Evolutionary conservation across 805 yeast species (phyloP), one percentile per base, ranked within the genome.

Genomic region (Candida koratica): DNA sequence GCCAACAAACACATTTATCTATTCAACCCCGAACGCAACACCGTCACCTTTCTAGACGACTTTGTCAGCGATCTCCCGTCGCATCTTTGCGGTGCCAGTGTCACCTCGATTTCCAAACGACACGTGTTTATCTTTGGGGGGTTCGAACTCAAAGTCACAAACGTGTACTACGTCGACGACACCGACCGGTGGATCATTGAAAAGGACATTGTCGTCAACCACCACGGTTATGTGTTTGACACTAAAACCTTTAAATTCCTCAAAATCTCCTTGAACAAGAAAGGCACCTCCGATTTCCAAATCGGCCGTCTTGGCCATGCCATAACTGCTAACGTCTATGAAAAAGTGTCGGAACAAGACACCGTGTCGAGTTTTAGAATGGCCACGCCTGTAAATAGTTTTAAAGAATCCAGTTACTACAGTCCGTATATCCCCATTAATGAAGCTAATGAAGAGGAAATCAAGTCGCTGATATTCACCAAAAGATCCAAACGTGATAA

Each of bases 41-140:
- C 67, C 0, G 44, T 58, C 4, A 56, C 58, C 4, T 50, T 53
- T 17, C 45, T 57, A 39, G 60, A 58, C 28, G 49, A 49, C 4
- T 38, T 46, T 17, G 37, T 41, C 17, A 36, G 39, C 7, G 38
- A 42, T 11, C 43, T 42, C 2, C 87, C 88, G 0, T 71, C 74
- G 3, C 70, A 79, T 3, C 48, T 81, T 13, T 49, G 73, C 28
- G 69, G 76, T 37, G 59, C 77, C 52, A 48, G 67, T 5, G 67
- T 73, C 12, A 63, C 75, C 6, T 64, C 58, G 37, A 58, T 83
- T 4, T 73, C 84, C 4, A 62, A 68, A n/a, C 57, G 76, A 24
- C 79, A 79, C 47, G 65, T 77, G 11, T 68, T 81, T 44, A 69
- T 72, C 40, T 81, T 75, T 50, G 94, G 90, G n/a, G 94, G 93